phyloP scores from a whole-genome alignment of 2,329 filamentous ascomycete species.

The Gaeumannomyces tritici region DNA sequence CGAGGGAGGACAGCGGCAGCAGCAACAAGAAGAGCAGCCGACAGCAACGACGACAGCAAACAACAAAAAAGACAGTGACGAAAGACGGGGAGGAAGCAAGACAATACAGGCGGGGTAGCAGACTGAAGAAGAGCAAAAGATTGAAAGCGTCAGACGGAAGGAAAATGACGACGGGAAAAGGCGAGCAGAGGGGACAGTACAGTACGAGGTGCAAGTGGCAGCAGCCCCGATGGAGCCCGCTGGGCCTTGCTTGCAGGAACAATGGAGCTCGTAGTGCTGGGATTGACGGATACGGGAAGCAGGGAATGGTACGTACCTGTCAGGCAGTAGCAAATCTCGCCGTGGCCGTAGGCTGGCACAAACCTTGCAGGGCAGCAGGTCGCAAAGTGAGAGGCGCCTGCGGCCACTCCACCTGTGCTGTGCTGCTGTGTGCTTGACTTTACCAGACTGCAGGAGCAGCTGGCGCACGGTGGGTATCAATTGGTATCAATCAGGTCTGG shows the following conservation, averaged over 20 bases:
- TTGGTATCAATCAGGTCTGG: not conserved
- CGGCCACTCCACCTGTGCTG: too few relatives aligned
- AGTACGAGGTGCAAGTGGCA: not conserved
- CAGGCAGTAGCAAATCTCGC: not conserved
- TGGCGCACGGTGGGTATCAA: not conserved
- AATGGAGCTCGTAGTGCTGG: not conserved
- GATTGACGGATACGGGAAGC: not conserved
- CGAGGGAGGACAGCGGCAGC: not conserved
- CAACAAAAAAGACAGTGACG: conserved; percentile 1
- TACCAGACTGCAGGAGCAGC: not conserved
- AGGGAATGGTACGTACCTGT: not conserved
- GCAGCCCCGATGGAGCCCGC: not conserved
- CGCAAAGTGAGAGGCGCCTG: too few relatives aligned
- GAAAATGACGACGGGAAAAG: not conserved
- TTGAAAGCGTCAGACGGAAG: not conserved
- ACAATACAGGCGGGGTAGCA: not conserved
- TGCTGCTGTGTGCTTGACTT: too few relatives aligned
- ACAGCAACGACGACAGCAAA: not conserved
- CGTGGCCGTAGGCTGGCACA: not conserved
- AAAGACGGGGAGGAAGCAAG: not conserved
- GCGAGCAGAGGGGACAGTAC: not conserved
- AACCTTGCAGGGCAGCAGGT: too few relatives aligned
- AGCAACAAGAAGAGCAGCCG: not conserved
- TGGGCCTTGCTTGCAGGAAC: not conserved
- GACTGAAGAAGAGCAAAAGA: not conserved